Evolutionary conservation across 441 rosid genomes (phyloP), one percentile per base, ranked within the genome.

Genomic region (Rhodomyrtus psidioides): DNA sequence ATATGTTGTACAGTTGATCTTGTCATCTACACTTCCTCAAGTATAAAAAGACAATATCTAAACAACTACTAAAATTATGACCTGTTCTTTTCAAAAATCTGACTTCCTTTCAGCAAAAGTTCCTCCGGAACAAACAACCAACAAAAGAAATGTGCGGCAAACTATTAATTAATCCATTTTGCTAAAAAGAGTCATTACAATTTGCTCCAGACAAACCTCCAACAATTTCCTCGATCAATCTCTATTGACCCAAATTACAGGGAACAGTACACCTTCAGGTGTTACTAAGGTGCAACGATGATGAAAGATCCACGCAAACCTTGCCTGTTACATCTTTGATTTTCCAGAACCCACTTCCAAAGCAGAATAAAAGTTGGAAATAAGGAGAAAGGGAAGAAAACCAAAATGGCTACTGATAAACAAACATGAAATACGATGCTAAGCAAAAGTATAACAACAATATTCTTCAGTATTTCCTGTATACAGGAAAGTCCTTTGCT

Each of bases 401-500:
- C 53, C 53, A 79, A 76, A 82, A 49, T 75, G 53, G 55, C 59
- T 65, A 62, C 30, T 28, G 53, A 30, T 24, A 81, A 19, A 44
- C 46, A 34, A 14, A 86, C 23, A 65, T 49, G n/a, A 81, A 84
- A 84, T 51, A 57, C 17, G n/a, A 49, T 44, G 27, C 46, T n/a
- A 58, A 44, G 27, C 51, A 79, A 86, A 55, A 82, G 49, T 81
- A 49, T 54, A 53, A 44, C 57, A 34, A 30, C 56, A 81, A 86
- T 70, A 79, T 53, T 55, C 82, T 65, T 28, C 55, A 49, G 55
- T 84, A 58, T 84, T 46, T 82, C 51, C 26, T 10, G 81, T 30
- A 53, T 55, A 42, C 8, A 7, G 34, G 46, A 34, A 82, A 86
- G 59, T 87, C 84, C 83, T 81, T 85, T 79, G 89, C 97, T 93